phyloP scores from a whole-genome alignment of 1,284 basidiomycete genomes.

The Ceratobasidium theobromae region DNA sequence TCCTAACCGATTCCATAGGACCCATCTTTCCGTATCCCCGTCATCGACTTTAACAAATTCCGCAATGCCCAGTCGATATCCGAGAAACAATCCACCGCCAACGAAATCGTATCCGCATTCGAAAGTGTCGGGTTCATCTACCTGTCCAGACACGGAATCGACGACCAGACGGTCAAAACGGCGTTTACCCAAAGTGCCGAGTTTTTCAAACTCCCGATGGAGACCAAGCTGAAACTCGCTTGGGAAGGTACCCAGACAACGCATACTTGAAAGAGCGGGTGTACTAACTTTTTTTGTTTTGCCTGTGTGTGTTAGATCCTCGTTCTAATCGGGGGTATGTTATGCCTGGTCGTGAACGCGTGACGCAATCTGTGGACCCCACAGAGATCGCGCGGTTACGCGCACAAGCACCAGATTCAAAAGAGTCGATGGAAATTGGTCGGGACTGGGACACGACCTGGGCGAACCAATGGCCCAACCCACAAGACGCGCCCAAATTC shows the following conservation, averaged over 20 bases:
- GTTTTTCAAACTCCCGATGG: conserved; percentile 68
- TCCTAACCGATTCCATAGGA: conserved; percentile 22
- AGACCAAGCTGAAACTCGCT: conserved; percentile 64
- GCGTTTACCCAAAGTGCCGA: conserved; percentile 67
- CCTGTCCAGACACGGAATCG: conserved; percentile 67
- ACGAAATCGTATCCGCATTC: conserved; percentile 72
- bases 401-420: conserved; percentile 56
- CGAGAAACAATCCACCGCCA: conserved; percentile 60
- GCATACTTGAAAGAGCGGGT: background rate
- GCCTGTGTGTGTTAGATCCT: conserved; percentile 51
- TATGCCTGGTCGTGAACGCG: conserved; percentile 73
- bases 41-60: conserved; percentile 76
- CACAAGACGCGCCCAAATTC: conserved; percentile 63
- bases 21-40: conserved; percentile 55
- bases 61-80: conserved; percentile 50
- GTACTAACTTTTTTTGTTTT: background rate
- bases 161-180: conserved; percentile 52
- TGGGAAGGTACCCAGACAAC: conserved; percentile 54
- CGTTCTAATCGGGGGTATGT: conserved; percentile 83
- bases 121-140: conserved; percentile 68
- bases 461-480: conserved; percentile 73
- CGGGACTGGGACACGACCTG: conserved; percentile 50
- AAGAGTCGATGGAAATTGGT: conserved; percentile 82
- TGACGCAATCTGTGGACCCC: conserved; percentile 67
- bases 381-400: conserved; percentile 75